These are phyloP conservation scores for Leccinum rimulosum DNA, from an alignment of 768 basidiomycete genomes.

Conservation along the genomic window DNA sequence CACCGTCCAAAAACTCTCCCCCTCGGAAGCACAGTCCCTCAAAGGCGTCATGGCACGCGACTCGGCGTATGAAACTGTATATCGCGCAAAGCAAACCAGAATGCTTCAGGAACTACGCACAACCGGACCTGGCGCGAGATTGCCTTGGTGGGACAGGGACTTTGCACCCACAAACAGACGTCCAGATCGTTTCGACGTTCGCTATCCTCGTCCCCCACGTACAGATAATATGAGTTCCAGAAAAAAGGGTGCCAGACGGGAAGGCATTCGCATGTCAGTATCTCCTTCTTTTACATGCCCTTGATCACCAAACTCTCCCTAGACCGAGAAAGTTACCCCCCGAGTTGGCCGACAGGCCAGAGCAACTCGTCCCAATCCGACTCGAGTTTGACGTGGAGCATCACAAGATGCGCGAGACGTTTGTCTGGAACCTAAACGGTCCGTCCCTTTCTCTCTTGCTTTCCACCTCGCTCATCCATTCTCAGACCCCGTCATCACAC, in stretches of 20 bases:
- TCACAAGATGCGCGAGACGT: slow-evolving; percentile 91
- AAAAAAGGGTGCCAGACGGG: slow-evolving; percentile 55
- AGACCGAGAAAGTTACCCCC: slow-evolving; percentile 61
- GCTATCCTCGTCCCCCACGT: slow-evolving; percentile 51
- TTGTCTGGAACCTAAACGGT: slow-evolving; percentile 97
- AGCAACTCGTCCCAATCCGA: slow-evolving; percentile 91
- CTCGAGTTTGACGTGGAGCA: slow-evolving; percentile 95
- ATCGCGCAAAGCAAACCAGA: slow-evolving; percentile 49
- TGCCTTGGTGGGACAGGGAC: slow-evolving; percentile 68
- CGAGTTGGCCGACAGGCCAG: slow-evolving; percentile 60
- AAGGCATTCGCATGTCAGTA: slow-evolving; percentile 78
- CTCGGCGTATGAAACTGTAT: slow-evolving; percentile 45
- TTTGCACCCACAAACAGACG: slow-evolving; percentile 30
- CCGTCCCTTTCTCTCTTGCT: slow-evolving; percentile 21
- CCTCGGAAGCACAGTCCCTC: slow-evolving; percentile 34
- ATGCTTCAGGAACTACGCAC: slow-evolving; percentile 49
- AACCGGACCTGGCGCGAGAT: slow-evolving; percentile 41
- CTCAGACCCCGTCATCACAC: slow-evolving; percentile 83
- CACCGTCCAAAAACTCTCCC: slow-evolving; percentile 25
- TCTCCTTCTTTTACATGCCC: background rate
- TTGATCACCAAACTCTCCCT: background rate
- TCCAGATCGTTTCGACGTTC: slow-evolving; percentile 47
- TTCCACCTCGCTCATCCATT: background rate
- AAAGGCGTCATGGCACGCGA: slow-evolving; percentile 39
- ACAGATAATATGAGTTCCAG: slow-evolving; percentile 34